phyloP scores from a whole-genome alignment of 371 early-diverging fungal species.

The Saksenaea vasiformis region DNA sequence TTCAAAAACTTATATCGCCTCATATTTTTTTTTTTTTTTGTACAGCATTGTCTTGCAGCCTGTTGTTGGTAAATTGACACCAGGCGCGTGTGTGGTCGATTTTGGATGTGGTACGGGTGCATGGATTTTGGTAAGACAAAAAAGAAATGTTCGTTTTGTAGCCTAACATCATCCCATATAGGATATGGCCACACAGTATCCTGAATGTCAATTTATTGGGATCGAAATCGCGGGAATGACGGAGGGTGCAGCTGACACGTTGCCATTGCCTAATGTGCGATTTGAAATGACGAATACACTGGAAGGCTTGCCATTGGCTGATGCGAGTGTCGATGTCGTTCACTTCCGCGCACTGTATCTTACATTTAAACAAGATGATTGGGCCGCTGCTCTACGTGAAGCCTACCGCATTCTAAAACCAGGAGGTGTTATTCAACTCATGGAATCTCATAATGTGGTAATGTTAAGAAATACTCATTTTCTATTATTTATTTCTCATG shows the following conservation, averaged over 20 bases:
- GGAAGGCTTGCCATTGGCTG: constrained; percentile 8
- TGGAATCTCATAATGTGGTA: constrained; percentile 33
- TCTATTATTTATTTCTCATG: not conserved
- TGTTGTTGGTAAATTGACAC: constrained; percentile 12
- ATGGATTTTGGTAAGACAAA: constrained; percentile 22
- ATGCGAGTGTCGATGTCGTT: constrained; percentile 30
- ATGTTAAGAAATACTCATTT: not conserved
- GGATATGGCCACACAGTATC: constrained; percentile 46
- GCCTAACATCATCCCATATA: constrained; percentile 3
- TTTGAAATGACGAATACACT: constrained; percentile 11
- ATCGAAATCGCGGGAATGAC: constrained; percentile 18
- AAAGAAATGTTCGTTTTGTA: not conserved
- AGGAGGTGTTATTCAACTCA: constrained; percentile 37
- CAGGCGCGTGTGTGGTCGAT: constrained; percentile 19
- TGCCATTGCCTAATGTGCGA: constrained; percentile 28
- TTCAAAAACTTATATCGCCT: not conserved
- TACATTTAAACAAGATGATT: constrained; percentile 13
- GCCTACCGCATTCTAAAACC: constrained; percentile 30
- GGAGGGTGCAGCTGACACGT: constrained; percentile 16
- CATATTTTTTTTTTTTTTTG: not conserved
- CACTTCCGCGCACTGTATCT: constrained; percentile 29
- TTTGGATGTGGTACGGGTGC: constrained; percentile 24
- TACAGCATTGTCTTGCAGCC: constrained; percentile 12
- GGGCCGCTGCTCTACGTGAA: constrained; percentile 20
- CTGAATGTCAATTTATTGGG: constrained; percentile 33